Evolutionary conservation across 2,329 filamentous ascomycete genomes (phyloP).

Genomic region (Colletotrichum salicis): DNA sequence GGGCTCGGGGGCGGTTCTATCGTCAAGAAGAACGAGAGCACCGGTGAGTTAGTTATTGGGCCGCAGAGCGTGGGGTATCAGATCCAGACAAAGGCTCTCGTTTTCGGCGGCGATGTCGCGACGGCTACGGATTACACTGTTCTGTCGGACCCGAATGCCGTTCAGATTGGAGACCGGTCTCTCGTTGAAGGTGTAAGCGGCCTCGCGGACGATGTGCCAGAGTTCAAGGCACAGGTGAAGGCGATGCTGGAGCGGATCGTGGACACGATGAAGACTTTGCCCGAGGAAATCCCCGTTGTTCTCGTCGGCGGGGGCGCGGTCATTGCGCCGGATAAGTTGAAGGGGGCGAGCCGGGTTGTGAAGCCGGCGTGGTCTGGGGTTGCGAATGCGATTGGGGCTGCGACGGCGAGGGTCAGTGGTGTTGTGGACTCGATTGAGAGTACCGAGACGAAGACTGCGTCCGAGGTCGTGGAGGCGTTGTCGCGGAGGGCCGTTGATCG

Average conservation of each 20-base stretch:
- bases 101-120: slow-evolving; percentile 66
- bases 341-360: slow-evolving; percentile 65
- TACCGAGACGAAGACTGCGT: slow-evolving; percentile 52
- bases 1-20: slow-evolving; percentile 69
- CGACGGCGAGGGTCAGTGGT: slow-evolving; percentile 68
- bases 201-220: slow-evolving; percentile 46
- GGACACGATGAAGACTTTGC: slow-evolving; percentile 72
- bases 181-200: slow-evolving; percentile 46
- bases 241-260: slow-evolving; percentile 66
- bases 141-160: slow-evolving; percentile 44
- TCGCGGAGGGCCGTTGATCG: slow-evolving; percentile 54
- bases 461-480: slow-evolving; percentile 51
- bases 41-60: slow-evolving; percentile 56
- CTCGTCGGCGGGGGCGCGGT: slow-evolving; percentile 73
- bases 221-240: slow-evolving; percentile 55
- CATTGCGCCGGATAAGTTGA: slow-evolving; percentile 64
- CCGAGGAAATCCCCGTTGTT: slow-evolving; percentile 66
- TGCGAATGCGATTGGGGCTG: slow-evolving; percentile 73
- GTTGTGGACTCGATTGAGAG: slow-evolving; percentile 62
- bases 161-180: slow-evolving; percentile 54
- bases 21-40: slow-evolving; percentile 48
- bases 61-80: slow-evolving; percentile 71
- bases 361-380: slow-evolving; percentile 68
- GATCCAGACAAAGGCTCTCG: slow-evolving; percentile 61
- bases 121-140: slow-evolving; percentile 69